Percentiles rank a stretch among this genome's conserved stretches.
phyloP scores from a whole-genome alignment of 306 rosid species.

The Luffa aegyptiaca region DNA sequence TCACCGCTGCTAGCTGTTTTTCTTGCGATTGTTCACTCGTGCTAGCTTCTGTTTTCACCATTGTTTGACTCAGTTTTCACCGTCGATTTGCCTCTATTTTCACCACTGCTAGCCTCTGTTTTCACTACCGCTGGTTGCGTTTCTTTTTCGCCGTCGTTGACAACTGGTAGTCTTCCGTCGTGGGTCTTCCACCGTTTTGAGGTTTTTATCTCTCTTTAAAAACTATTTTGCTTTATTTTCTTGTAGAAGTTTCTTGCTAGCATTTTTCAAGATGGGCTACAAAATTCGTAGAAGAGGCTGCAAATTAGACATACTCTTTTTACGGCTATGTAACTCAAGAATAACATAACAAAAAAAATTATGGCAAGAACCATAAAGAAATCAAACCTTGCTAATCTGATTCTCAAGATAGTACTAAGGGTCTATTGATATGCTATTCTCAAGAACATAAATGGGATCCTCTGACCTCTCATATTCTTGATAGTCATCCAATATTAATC shows the following conservation, averaged over 20 bases:
- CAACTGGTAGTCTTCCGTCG: no score
- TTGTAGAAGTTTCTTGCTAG: slow-evolving; percentile 92
- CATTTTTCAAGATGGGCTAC: slow-evolving; percentile 94
- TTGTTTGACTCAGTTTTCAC: no score
- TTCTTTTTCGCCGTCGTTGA: no score
- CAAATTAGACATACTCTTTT: slow-evolving; percentile 15
- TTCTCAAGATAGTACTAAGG: slow-evolving; percentile 96
- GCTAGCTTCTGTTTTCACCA: no score
- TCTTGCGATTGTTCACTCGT: no score
- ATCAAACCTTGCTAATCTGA: slow-evolving; percentile 84
- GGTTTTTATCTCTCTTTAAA: no score
- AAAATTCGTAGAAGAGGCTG: slow-evolving; percentile 97
- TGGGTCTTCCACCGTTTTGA: no score
- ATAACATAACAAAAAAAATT: neutral
- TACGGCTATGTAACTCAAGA: slow-evolving; percentile 16
- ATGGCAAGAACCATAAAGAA: slow-evolving; percentile 3
- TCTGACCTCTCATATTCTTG: slow-evolving; percentile 94
- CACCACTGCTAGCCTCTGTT: no score
- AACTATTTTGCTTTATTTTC: no score
- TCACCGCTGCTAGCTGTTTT: no score
- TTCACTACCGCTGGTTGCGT: no score
- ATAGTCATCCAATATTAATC: slow-evolving; percentile 17
- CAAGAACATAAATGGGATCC: slow-evolving; percentile 94
- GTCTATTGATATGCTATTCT: slow-evolving; percentile 91
- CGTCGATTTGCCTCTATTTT: no score